Evolutionary conservation across 2,329 filamentous ascomycete species (phyloP), one percentile per base, ranked within the genome.

Genomic region (Alternaria dauci): DNA sequence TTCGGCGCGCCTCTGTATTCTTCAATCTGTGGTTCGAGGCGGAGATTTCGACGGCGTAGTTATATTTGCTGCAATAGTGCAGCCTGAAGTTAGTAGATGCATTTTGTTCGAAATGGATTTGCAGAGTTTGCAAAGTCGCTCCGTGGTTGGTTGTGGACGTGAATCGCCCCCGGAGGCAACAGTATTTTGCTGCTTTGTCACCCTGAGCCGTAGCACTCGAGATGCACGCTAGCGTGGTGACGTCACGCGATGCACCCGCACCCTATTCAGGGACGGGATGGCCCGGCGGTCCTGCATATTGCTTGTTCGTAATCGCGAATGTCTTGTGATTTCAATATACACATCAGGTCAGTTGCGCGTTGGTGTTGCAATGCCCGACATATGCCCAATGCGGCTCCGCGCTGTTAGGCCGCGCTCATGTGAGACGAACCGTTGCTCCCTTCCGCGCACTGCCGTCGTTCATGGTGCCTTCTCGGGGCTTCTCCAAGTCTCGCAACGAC

Each of bases 131-230:
- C 18, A 42, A 16, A 42, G 5, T 20, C 30, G 18, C 28, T 12
- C n/a, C n/a, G 43, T 25, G 32, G 26, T 25, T 55, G 32, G 8
- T 39, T 32, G 6, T 50, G 43, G 43, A 50, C 39, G 34, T 34
- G 25, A 41, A 18, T 41, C 34, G 53, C 18, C 41, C 41, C 39
- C 25, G 0, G 11, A 55, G 53, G 53, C 53, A 55, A 48, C 53
- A 18, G 25, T 44, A 18, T 50, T 55, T 41, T 50, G 20, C 46
- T 11, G 46, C 46, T 50, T 50, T 50, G 30, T 50, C 20, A 50
- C 46, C 46, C 38, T 3, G 12, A 30, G 30, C 32, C 46, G 12
- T 26, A 32, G 30, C 14, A 36, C 18, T 25, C 36, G 12, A 43
- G 14, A 34, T 53, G 51, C 25, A 18, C 6, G 5, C 38, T 53